These are phyloP conservation scores for Xylaria venustula DNA, from an alignment of 495 filamentous ascomycete species.

Conservation along the genomic window DNA sequence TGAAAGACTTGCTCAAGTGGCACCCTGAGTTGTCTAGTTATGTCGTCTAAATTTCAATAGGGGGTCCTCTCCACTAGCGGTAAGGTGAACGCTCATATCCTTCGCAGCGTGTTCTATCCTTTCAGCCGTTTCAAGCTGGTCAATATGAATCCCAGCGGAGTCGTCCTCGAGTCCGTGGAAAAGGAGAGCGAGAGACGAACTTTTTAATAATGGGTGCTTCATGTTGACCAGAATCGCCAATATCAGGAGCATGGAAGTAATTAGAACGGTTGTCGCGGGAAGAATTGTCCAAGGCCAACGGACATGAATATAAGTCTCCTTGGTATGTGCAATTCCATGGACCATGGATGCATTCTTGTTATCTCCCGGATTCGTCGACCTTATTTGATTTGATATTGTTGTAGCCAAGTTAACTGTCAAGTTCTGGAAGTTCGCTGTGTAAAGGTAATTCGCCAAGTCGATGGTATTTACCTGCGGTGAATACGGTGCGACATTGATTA, in stretches of 20 bases:
- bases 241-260: background rate
- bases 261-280: background rate
- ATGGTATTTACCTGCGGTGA: background rate
- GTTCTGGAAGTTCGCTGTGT: background rate
- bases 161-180: background rate
- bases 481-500: background rate
- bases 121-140: background rate
- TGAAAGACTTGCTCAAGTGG: too few species aligned
- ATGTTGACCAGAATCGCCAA: background rate
- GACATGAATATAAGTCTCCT: slow-evolving; percentile 2
- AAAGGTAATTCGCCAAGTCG: background rate
- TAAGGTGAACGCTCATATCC: background rate
- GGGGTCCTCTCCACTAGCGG: background rate
- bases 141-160: background rate
- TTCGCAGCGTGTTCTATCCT: background rate
- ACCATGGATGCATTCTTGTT: background rate
- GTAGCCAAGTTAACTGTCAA: background rate
- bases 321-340: background rate
- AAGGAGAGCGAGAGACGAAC: background rate
- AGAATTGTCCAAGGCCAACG: slow-evolving; percentile 1
- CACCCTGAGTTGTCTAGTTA: background rate
- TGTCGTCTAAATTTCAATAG: background rate
- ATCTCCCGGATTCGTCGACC: background rate
- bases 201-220: background rate
- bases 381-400: background rate